Evolutionary conservation across 2,329 filamentous ascomycete species (phyloP), one percentile per base, ranked within the genome.

Genomic region (Clarireedia homoeocarpa): DNA sequence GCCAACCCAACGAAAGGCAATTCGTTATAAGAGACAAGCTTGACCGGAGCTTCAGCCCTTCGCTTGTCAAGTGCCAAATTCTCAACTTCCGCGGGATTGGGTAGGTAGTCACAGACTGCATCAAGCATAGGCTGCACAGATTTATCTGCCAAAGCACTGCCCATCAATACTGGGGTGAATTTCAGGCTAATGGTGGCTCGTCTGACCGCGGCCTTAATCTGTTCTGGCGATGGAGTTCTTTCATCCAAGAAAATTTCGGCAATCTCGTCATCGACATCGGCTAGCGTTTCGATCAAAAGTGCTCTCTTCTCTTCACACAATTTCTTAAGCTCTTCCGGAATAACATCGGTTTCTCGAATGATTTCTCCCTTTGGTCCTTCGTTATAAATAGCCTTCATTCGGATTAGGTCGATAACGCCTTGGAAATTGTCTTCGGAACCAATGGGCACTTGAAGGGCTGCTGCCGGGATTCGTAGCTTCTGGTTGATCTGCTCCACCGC

Each of bases 251-350:
- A 97, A 51, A 96, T 77, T 73, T 99, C 91, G 23, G 92, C 92
- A 58, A 99, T 97, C 72, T 96, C 91, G 65, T 99, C 94, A 68
- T 99, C 94, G 46, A 97, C 92, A 74, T 99, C 94, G 26, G 94
- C 94, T 53, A 99, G 80, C 63, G 91, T 95, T 76, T 97, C 94
- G 59, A 99, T 91, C 59, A 99, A 79, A 66, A 86, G 85, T 67
- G 85, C 83, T 60, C 91, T 83, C 75, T 91, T 91, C 76, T 96
- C 86, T 63, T 88, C 79, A 20, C 83, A 91, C 38, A 96, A 71
- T n/a, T 82, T 79, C 66, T 84, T 78, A 24, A 96, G 75, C 42
- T 91, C 82, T n/a, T 82, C 84, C 0, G 94, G 94, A 40, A 97
- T 88, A 61, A 90, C 86, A 65, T 94, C 89, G 50, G 82, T 84